Evolutionary conservation across 2,329 filamentous ascomycete species (phyloP), one percentile per base, ranked within the genome.

Genomic region (Colletotrichum sojae): DNA sequence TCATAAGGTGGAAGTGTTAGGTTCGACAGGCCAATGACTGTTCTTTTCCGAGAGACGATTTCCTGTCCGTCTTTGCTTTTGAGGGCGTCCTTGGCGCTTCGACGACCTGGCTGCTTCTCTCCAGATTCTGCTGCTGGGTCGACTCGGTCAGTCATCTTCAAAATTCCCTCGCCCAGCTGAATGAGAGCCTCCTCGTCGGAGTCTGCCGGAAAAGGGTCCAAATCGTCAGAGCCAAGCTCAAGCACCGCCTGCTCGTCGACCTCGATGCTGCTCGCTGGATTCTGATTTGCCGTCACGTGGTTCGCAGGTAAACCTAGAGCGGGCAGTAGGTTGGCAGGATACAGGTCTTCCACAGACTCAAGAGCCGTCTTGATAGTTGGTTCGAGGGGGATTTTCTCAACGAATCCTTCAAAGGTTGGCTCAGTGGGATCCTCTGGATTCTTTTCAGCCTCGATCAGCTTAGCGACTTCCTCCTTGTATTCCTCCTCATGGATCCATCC

Each of bases 401-500:
- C 83, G 78, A 95, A 96, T 0, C 81, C 86, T 31, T 92, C 88
- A 73, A 95, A 95, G 0, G 82, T 84, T 13, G 88, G 71, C 10
- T 83, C 77, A 6, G 78, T 75, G 16, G 78, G 82, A 25, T 83
- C 78, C 27, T 80, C 81, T 45, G 85, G 83, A 5, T 80, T 79
- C 69, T 83, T 86, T 77, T 98, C 94, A 25, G 91, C 84, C 1
- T 81, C 77, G 9, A 93, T 88, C 25, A 97, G 83, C 27, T 87
- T 82, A 36, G 83, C 79, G 2, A 97, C 83, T 73, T 92, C 86
- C 51, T 90, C 83, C 39, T 89, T 85, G 75, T 92, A 95, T 75
- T 97, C 95, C 54, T 94, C 90, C 77, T 98, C 95, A 73, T 98
- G 95, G 63, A 98, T 92, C 95, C 96, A 99, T 0, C 90, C 91